A percentile compares a stretch with the other conserved stretches of the same genome.
phyloP scores from a whole-genome alignment of 1,284 basidiomycete species.

The Rhodotorula glutinis region DNA sequence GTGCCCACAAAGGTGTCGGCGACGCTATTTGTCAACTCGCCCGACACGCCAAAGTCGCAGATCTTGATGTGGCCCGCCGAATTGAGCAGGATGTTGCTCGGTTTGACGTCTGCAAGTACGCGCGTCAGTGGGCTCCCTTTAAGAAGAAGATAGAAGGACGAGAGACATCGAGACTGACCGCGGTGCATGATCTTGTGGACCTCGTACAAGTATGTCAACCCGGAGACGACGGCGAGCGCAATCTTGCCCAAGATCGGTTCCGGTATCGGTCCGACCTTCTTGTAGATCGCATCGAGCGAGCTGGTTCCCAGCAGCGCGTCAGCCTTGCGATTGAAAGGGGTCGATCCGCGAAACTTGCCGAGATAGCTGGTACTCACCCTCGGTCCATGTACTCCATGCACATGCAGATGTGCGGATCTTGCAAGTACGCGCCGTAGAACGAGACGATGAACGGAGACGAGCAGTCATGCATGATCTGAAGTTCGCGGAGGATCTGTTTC shows the following conservation, averaged over 20 bases:
- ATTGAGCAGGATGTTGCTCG: constrained; percentile 94
- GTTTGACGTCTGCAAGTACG: constrained; percentile 79
- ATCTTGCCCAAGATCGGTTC: constrained; percentile 87
- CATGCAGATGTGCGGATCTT: constrained; percentile 96
- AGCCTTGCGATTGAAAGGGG: too few relatives aligned
- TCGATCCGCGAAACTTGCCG: too few relatives aligned
- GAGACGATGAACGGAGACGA: constrained; percentile 88
- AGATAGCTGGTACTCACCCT: constrained; percentile 47
- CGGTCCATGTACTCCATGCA: constrained; percentile 97
- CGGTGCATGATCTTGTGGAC: constrained; percentile 98
- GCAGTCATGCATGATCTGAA: constrained; percentile 99
- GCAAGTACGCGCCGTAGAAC: constrained; percentile 92
- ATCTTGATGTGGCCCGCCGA: constrained; percentile 94
- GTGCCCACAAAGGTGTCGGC: constrained; percentile 99
- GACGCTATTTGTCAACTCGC: constrained; percentile 97
- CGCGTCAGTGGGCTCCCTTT: not conserved
- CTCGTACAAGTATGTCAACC: constrained; percentile 96
- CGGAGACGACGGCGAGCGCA: constrained; percentile 86
- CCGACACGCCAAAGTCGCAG: constrained; percentile 97
- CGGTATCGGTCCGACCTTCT: constrained; percentile 82
- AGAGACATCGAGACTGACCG: constrained; percentile 56
- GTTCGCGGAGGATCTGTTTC: constrained; percentile 94
- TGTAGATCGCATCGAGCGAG: constrained; percentile 85
- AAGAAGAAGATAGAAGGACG: not conserved
- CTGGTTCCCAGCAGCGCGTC: constrained; percentile 40